Evolutionary conservation across 495 filamentous ascomycete genomes (phyloP), one percentile per base, ranked within the genome.

Genomic region (Annulohypoxylon maeteangense): DNA sequence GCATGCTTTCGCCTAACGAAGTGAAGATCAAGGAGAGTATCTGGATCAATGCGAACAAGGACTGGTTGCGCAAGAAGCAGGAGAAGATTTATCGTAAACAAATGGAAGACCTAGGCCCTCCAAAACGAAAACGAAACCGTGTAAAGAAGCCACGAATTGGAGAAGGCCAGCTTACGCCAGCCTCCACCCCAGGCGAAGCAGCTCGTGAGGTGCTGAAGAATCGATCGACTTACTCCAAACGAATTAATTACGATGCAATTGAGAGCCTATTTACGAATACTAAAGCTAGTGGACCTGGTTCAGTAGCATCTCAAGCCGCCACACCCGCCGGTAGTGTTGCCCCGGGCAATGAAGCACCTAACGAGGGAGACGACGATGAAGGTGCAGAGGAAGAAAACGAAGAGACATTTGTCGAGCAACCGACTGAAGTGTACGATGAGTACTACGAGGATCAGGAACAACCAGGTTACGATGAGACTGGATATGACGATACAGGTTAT

Each of bases 21-120:
- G 83, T 88, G 1, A 84, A 85, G 4, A 84, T 94, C 68, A 97
- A 97, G 75, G 93, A 97, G 77, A 84, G 85, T 47, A 92, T 98
- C 58, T 99, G 95, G 95, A 87, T 93, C n/a, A 91, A 94, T 65
- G 88, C 92, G 70, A 98, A 98, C 79, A 91, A 93, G 74, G 92
- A 95, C 58, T 99, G 92, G 80, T 84, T 99, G 38, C 91, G 94
- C 4, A 85, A 88, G 22, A 87, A 94, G 77, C 92, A 97, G 76
- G 87, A 89, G 51, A 95, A 93, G 78, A 83, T 86, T 3, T 87
- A 93, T 36, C 86, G 90, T 32, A 83, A 88, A 59, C 88, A 90
- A 60, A 78, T 93, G 61, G 83, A 86, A 4, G 84, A 84, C 31
- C 85, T 85, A 59, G 81, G 76, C 22, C 83, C 85, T 34, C 78